Percentiles rank a stretch among this genome's conserved stretches.
Conservation (phyloP, 202 grass and related monocot genomes). For the Sporobolus alterniflorus region DNA sequence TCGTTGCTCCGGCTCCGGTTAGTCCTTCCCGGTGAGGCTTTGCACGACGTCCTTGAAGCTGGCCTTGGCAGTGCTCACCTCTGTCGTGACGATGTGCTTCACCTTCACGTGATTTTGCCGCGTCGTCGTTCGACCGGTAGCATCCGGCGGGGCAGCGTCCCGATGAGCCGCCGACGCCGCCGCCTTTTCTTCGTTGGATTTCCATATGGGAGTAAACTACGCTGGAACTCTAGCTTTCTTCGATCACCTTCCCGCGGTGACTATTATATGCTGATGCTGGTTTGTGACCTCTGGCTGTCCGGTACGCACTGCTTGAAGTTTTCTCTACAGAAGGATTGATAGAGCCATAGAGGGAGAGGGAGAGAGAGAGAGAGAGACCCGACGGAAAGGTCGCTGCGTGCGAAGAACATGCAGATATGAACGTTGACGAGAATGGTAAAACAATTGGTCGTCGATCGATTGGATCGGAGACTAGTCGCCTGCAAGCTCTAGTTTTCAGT, state of each 20-base stretch:
- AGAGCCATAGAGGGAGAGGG: neutral
- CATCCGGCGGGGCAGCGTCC: neutral
- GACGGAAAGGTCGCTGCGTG: conserved; percentile 35
- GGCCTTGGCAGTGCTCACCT: conserved; percentile 44
- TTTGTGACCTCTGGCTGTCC: neutral
- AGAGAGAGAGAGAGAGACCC: too few relatives aligned
- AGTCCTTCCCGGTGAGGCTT: conserved; percentile 56
- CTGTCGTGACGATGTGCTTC: conserved; percentile 46
- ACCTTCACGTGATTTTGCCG: conserved; percentile 24
- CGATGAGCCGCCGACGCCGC: neutral
- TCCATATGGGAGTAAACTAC: neutral
- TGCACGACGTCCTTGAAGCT: conserved; percentile 58
- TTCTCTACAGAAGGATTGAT: neutral
- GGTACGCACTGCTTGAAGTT: neutral
- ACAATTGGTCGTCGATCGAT: neutral
- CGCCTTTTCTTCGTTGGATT: neutral
- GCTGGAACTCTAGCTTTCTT: neutral
- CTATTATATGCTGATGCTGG: neutral
- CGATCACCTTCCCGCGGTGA: neutral
- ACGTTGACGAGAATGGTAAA: neutral
- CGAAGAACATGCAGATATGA: conserved; percentile 1
- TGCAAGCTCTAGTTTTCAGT: neutral
- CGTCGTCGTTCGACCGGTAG: neutral
- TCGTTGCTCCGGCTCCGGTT: conserved; percentile 21
- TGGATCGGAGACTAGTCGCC: neutral